Base-by-base conservation (phyloP, 2,329 filamentous ascomycete species). In the Didymella arachidicola region DNA sequence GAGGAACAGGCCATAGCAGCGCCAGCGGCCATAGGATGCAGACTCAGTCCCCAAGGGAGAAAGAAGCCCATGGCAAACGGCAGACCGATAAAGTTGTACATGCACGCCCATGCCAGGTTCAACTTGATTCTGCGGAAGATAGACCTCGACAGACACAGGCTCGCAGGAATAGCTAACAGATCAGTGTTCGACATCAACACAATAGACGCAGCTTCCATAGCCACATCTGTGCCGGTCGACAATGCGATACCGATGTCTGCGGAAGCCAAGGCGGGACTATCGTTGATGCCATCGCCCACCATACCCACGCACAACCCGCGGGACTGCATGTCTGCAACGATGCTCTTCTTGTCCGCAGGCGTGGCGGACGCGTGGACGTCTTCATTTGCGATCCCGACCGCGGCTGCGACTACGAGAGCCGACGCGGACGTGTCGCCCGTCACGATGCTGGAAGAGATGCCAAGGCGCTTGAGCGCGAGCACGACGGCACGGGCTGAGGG, bases 51-150 rank as follows among this genome's bases (percentile, higher is more conserved):
- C 65, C 97, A 87, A 0, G 95, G 94, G 4, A 99, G 82, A 81
- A 98, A 96, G 69, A 98, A 80, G 25, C 95, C 95, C 95, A 98
- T 98, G 39, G 95, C 95, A 69, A 99, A 96, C 2, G 95, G 95
- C 14, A 99, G 83, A 1, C 95, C 95, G 60, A 98, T 80, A 47
- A 92, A 63, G 77, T 99, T 99, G 84, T 99, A 99, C 63, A 92
- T 80, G 76, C 93, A 98, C 0, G 93, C 93, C 91, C 95, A 97
- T 2, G 88, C 82, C 2, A 99, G 84, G 77, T 99, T 99, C 67
- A 96, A 79, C 81, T 96, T 96, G 82, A 99, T 99, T 65, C 95
- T 89, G 54, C 82, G 84, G 83, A 99, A 98, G 73, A 98, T 97
- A 34, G 86, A 87, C 41, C 89, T 87, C 19, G 92, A 89, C 11